These are phyloP conservation scores for Thamnidium elegans DNA, from an alignment of 192 early-diverging fungal species.

Conservation along the genomic window DNA sequence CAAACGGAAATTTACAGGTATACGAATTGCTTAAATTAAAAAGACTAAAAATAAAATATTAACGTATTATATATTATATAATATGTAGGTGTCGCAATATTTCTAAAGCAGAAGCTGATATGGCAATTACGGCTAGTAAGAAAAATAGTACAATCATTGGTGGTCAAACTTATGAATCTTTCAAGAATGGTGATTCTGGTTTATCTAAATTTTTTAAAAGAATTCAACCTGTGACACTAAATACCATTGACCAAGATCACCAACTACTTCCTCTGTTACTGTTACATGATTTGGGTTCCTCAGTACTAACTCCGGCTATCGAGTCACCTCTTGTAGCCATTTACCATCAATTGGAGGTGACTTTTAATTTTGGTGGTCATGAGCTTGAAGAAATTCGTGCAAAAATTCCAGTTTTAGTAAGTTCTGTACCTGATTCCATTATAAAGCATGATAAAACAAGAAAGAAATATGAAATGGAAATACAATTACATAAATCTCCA, in stretches of 20 bases:
- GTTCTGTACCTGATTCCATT: slow-evolving; percentile 10
- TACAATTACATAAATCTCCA: not conserved
- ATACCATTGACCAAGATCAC: slow-evolving; percentile 8
- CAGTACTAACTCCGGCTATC: not conserved
- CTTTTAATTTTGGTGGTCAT: slow-evolving; percentile 23
- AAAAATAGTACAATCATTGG: not conserved
- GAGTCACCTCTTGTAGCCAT: slow-evolving; percentile 29
- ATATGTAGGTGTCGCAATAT: not conserved
- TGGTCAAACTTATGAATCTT: not conserved
- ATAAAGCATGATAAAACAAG: not conserved
- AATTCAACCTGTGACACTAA: slow-evolving; percentile 19
- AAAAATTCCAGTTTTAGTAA: slow-evolving; percentile 30
- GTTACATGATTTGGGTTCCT: slow-evolving; percentile 10
- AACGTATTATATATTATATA: too few species aligned
- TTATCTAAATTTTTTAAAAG: slow-evolving; percentile 23
- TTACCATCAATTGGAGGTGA: slow-evolving; percentile 32
- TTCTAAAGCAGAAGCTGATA: slow-evolving; percentile 10
- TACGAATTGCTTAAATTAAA: too few species aligned
- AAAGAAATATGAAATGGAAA: slow-evolving; percentile 9
- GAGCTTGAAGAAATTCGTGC: slow-evolving; percentile 25
- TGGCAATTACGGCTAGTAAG: not conserved
- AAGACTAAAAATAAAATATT: not conserved
- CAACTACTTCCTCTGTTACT: slow-evolving; percentile 17
- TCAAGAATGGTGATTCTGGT: not conserved
- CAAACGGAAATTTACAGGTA: slow-evolving; percentile 35